A percentile compares a stretch with the other conserved stretches of the same genome.
Conservation (phyloP, 73 alveolate species). For the Paramecium caudatum region DNA sequence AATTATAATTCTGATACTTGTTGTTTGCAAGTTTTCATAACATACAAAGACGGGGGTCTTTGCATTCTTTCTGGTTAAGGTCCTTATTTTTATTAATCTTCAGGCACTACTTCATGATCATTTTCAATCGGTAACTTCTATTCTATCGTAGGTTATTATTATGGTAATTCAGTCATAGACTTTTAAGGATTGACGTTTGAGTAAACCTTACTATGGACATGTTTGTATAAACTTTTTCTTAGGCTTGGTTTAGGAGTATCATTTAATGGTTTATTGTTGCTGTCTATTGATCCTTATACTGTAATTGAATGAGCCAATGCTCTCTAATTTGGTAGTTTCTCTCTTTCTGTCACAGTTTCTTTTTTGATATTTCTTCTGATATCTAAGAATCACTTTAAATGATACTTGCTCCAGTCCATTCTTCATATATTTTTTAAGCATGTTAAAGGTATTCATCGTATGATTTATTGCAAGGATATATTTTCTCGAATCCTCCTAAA, state of each 20-base stretch:
- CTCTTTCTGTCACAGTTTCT: neutral
- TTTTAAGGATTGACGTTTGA: conserved; percentile 19
- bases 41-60: conserved; percentile 50
- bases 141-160: conserved; percentile 1
- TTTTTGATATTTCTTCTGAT: conserved; percentile 60
- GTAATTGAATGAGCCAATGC: neutral
- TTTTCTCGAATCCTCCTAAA: conserved; percentile 62
- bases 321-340: neutral
- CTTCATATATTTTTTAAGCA: conserved; percentile 72
- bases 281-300: neutral
- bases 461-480: conserved; percentile 62
- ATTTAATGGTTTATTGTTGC: neutral
- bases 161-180: conserved; percentile 45
- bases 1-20: neutral
- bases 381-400: neutral
- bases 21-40: neutral
- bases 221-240: conserved; percentile 44
- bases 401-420: conserved; percentile 76
- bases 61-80: neutral
- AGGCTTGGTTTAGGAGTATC: conserved; percentile 1
- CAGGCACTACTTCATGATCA: neutral
- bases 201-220: conserved; percentile 40
- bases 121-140: neutral
- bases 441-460: conserved; percentile 67
- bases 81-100: neutral